A percentile compares a stretch with the other conserved stretches of the same genome.
These are phyloP conservation scores for Umbelopsis sp. DNA, from an alignment of 371 early-diverging fungal species.

Conservation along the genomic window DNA sequence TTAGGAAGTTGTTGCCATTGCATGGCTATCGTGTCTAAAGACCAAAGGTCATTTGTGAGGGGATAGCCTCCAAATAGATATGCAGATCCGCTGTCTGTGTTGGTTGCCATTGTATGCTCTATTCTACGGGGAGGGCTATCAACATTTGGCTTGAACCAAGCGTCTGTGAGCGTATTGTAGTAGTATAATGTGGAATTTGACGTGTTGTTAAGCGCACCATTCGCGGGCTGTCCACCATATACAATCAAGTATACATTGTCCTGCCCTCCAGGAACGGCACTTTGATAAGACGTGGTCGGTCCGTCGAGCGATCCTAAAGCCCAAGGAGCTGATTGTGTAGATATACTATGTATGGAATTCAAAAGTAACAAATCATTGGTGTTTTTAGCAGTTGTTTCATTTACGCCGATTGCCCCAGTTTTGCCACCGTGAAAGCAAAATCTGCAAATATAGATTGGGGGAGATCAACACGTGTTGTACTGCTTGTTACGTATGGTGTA, in stretches of 20 bases:
- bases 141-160: conserved; percentile 1
- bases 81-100: not conserved
- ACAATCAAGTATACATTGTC: not conserved
- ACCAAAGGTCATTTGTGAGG: conserved; percentile 15
- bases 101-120: conserved; percentile 9
- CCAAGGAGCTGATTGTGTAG: conserved; percentile 9
- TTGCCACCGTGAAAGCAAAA: conserved; percentile 20
- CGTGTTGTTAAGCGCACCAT: not conserved
- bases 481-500: not conserved
- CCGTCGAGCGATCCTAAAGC: conserved; percentile 5
- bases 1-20: conserved; percentile 11
- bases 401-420: conserved; percentile 18
- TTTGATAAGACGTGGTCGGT: conserved; percentile 10
- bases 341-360: not conserved
- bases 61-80: conserved; percentile 20
- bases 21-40: conserved; percentile 12
- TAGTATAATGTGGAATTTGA: not conserved
- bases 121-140: conserved; percentile 16
- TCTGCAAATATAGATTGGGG: not conserved
- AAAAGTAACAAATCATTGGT: conserved; percentile 17
- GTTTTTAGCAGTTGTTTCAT: conserved; percentile 4
- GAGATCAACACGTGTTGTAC: not conserved
- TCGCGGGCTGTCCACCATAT: conserved; percentile 15
- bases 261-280: conserved; percentile 8
- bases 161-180: not conserved